A percentile compares a stretch with the other conserved stretches of the same genome.
Conservation (phyloP, 768 basidiomycete species). For the Boletus coccyginus region DNA sequence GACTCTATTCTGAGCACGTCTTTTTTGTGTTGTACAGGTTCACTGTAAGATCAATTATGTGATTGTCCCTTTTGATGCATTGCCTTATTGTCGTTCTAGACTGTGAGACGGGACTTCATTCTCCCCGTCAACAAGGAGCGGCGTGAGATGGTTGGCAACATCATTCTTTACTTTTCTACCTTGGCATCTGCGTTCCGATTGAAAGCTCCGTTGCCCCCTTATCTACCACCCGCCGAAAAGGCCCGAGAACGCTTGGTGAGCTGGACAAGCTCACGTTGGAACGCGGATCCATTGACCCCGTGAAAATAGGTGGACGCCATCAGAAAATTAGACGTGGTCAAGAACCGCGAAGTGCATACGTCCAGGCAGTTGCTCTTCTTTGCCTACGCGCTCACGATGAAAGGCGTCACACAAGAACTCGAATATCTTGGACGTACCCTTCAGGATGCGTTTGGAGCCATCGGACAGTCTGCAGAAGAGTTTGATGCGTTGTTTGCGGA, state of each 20-base stretch:
- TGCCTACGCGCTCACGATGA: slow-evolving; percentile 92
- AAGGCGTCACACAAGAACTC: slow-evolving; percentile 87
- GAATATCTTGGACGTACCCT: slow-evolving; percentile 77
- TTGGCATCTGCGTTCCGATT: slow-evolving; percentile 77
- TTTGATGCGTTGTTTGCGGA: slow-evolving; percentile 74
- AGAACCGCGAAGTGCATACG: slow-evolving; percentile 72
- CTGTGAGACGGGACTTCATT: slow-evolving; percentile 83
- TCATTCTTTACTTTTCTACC: slow-evolving; percentile 84
- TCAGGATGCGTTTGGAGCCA: slow-evolving; percentile 91
- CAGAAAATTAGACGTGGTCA: slow-evolving; percentile 83
- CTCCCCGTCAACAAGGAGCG: slow-evolving; percentile 86
- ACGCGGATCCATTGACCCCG: background rate
- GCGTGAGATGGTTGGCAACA: slow-evolving; percentile 92
- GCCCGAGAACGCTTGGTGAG: slow-evolving; percentile 75
- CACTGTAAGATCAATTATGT: slow-evolving; percentile 47
- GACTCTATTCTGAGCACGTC: slow-evolving; percentile 6
- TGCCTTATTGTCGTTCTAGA: slow-evolving; percentile 39
- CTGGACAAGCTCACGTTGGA: background rate
- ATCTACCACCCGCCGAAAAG: slow-evolving; percentile 89
- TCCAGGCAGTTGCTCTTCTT: slow-evolving; percentile 90
- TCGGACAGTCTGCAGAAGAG: slow-evolving; percentile 76
- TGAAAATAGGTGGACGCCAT: slow-evolving; percentile 71
- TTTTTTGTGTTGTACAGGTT: slow-evolving; percentile 46
- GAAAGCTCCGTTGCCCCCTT: slow-evolving; percentile 94
- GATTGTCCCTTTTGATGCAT: background rate